A percentile compares a stretch with the other conserved stretches of the same genome.
phyloP scores from a whole-genome alignment of 2,329 filamentous ascomycete genomes.

The Apiospora pterosperma region DNA sequence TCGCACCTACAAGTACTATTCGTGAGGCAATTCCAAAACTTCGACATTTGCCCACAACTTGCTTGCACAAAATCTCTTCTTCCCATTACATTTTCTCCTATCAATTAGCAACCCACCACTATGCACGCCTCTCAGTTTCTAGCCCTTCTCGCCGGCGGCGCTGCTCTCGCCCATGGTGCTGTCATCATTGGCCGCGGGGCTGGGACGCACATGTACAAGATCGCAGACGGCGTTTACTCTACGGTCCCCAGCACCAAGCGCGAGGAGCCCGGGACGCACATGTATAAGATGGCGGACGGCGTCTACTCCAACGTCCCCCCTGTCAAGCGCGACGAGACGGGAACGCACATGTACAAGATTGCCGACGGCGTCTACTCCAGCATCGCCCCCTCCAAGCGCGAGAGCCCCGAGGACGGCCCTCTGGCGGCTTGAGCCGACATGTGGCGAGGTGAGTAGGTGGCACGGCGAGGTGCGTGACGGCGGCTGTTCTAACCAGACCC shows the following conservation, averaged over 20 bases:
- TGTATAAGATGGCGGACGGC: neutral
- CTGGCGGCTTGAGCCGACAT: neutral
- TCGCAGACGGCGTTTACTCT: neutral
- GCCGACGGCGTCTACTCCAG: neutral
- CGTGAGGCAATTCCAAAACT: too few relatives aligned
- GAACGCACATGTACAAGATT: neutral
- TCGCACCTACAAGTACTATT: too few relatives aligned
- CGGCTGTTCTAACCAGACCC: too few relatives aligned
- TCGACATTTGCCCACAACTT: too few relatives aligned
- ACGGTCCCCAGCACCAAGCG: neutral
- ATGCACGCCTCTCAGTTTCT: too few relatives aligned
- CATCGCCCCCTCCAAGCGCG: neutral
- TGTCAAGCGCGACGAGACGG: neutral
- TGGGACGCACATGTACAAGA: neutral
- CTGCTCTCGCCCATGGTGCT: neutral
- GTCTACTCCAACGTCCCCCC: neutral
- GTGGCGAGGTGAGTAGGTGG: too few relatives aligned
- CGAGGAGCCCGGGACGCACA: neutral
- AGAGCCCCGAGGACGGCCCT: neutral
- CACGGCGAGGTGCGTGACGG: too few relatives aligned
- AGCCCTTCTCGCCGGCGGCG: neutral
- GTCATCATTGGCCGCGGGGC: neutral
- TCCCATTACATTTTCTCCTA: too few relatives aligned
- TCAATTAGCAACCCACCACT: too few relatives aligned
- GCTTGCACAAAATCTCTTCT: too few relatives aligned